Conservation (phyloP, 441 rosid species). For the Jatropha podagrica region DNA sequence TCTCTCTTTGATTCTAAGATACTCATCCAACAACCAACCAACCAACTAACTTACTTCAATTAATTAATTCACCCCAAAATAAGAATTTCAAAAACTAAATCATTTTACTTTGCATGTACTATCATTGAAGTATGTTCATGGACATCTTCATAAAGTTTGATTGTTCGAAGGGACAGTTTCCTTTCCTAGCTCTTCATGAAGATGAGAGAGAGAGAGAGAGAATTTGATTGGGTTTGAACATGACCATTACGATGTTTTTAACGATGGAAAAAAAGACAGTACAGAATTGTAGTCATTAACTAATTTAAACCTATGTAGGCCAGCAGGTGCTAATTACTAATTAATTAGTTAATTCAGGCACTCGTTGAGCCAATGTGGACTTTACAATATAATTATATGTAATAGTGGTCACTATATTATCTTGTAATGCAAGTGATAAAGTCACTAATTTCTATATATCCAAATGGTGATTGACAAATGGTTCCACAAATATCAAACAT, state of each 20-base stretch:
- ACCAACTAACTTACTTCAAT: too few species aligned
- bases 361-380: neutral
- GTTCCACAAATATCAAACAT: conserved; percentile 37
- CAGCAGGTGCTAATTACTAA: neutral
- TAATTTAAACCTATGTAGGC: neutral
- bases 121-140: conserved; percentile 10
- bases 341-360: neutral
- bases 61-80: neutral
- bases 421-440: conserved; percentile 41
- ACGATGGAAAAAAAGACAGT: neutral
- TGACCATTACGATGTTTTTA: neutral
- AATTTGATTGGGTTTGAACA: neutral
- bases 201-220: neutral
- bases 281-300: neutral
- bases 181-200: neutral
- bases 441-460: conserved; percentile 17
- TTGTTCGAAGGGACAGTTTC: conserved; percentile 8
- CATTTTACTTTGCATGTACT: neutral
- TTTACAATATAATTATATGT: neutral
- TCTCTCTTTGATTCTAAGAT: conserved; percentile 21
- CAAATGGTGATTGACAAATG: conserved; percentile 41
- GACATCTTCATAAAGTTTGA: conserved; percentile 12
- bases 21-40: conserved; percentile 18
- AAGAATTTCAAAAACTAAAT: neutral
- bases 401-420: conserved; percentile 11